Conservation (phyloP, 345 rosid genomes). For the Eucalyptus polyanthemos region DNA sequence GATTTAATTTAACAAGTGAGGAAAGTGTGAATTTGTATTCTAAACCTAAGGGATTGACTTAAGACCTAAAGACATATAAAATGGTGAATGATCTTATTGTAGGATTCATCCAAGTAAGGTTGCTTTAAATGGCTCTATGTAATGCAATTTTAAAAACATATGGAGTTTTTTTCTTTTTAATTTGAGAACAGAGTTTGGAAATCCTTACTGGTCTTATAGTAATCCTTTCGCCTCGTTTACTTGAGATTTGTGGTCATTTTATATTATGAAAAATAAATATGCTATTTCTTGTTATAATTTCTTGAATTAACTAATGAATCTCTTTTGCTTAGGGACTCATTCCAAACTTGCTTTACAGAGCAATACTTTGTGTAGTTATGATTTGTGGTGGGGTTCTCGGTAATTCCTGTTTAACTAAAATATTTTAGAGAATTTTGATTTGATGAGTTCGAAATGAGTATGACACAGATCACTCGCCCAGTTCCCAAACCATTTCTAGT, state of each 20-base stretch:
- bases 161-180: neutral
- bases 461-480: neutral
- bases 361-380: neutral
- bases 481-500: neutral
- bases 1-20: neutral
- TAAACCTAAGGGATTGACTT: neutral
- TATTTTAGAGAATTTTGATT: neutral
- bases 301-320: neutral
- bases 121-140: neutral
- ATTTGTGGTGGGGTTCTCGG: neutral
- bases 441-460: neutral
- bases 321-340: neutral
- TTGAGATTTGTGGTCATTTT: neutral
- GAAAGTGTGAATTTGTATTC: neutral
- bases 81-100: neutral
- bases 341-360: neutral
- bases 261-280: neutral
- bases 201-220: neutral
- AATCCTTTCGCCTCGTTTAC: neutral
- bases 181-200: neutral
- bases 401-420: neutral
- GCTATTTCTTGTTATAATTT: neutral
- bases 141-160: neutral
- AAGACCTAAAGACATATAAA: neutral
- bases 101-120: neutral